Conservation (phyloP, 345 rosid genomes). For the Pseudoturritis turrita region DNA sequence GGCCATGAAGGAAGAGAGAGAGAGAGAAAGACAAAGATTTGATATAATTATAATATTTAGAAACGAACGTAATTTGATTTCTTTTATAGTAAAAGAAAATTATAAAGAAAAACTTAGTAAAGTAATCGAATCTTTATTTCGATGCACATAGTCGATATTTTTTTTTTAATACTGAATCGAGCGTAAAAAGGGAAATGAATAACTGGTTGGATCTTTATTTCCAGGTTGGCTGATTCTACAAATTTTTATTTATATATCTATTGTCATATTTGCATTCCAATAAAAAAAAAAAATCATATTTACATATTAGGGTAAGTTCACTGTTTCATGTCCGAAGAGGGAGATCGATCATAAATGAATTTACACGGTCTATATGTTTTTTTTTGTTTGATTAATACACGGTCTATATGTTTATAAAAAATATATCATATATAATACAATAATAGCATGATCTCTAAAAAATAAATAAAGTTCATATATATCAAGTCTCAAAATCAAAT, state of each 20-base stretch:
- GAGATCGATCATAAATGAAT: too few species aligned
- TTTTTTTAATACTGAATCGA: not conserved
- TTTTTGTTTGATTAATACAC: too few species aligned
- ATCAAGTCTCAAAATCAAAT: too few species aligned
- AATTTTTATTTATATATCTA: not conserved
- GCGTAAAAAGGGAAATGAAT: not conserved
- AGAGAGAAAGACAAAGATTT: constrained; percentile 18
- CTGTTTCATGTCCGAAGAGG: too few species aligned
- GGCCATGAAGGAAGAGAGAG: not conserved
- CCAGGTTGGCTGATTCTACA: not conserved
- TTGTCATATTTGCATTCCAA: not conserved
- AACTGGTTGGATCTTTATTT: not conserved
- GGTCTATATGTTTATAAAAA: too few species aligned
- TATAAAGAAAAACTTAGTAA: not conserved
- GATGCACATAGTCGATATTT: not conserved
- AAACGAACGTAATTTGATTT: not conserved
- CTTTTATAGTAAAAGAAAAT: not conserved
- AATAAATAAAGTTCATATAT: too few species aligned
- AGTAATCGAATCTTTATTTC: constrained; percentile 8
- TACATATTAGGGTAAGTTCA: too few species aligned
- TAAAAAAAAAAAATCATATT: too few species aligned
- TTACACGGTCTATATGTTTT: too few species aligned
- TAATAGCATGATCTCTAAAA: too few species aligned
- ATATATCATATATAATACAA: too few species aligned
- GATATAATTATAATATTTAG: not conserved